Base-by-base conservation (phyloP, 2,329 filamentous ascomycete species). In the Aspergillus oerlinghausenensis region DNA sequence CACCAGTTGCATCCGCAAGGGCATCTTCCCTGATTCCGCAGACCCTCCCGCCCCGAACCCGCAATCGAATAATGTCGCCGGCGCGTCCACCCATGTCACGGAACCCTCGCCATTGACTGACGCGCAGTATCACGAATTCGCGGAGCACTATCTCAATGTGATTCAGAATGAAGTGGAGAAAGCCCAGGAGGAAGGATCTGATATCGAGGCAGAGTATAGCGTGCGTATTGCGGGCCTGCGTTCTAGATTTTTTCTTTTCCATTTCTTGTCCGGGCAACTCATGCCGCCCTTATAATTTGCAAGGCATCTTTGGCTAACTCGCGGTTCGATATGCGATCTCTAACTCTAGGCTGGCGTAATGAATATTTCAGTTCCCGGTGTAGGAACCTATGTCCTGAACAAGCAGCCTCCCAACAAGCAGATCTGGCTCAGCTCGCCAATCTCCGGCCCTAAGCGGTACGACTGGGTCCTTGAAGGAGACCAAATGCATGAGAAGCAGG, bases 321-420 rank as follows among this genome's bases (percentile, higher is more conserved):
- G 21, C 48, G 14, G 14, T 25, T 5, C n/a, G 3, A 25, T 28
- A 29, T 25, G 19, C 42, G 4, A 26, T 19, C 40, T 17, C 6
- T 35, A 11, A 45, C 23, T 54, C 19, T 66, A 97, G 92, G 84
- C 90, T 54, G 93, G 94, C 55, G 92, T 97, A 55, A 82, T 97
- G 65, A 92, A 87, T 61, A 80, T 97, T 67, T 81, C 78, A 6
- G 84, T 90, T 65, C 84, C 85, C 1, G 78, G 81, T 11, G 79
- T 85, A 51, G 92, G 92, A 60, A 93, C 85, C 29, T 99, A 95
- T 71, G 90, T 99, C 58, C 83, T 99, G 77, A 99, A 99, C 84
- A 99, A 99, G 76, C 94, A 99, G 75, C 94, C 94, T 0, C 92
- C 93, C 21, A 97, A 97, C 81, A 94, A 92, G 80, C 94, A 88